Evolutionary conservation across 2,329 filamentous ascomycete genomes (phyloP).

Genomic region (Pyrenophora teres): DNA sequence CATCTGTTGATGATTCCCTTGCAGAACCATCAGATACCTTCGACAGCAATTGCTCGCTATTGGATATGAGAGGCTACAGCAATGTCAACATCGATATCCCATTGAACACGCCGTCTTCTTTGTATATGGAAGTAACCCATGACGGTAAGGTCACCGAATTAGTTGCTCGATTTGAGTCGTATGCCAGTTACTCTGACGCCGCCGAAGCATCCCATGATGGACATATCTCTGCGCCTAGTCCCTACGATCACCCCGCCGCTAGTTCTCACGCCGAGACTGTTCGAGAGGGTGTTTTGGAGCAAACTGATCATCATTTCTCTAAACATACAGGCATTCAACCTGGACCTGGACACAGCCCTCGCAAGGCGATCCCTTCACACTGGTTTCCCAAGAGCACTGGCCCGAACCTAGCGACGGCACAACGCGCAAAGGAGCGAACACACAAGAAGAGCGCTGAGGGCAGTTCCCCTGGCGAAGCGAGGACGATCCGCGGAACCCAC

Average conservation of each 20-base stretch:
- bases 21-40: not conserved
- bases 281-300: conserved; percentile 5
- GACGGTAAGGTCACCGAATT: conserved; percentile 36
- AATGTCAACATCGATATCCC: conserved; percentile 33
- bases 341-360: conserved; percentile 19
- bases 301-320: not conserved
- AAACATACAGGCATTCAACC: not conserved
- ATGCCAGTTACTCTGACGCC: conserved; percentile 19
- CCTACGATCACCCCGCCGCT: conserved; percentile 1
- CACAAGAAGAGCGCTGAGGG: conserved; percentile 18
- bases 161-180: conserved; percentile 28
- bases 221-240: not conserved
- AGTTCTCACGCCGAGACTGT: conserved; percentile 12
- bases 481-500: conserved; percentile 21
- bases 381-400: conserved; percentile 23
- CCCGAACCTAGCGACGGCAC: conserved; percentile 28
- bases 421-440: conserved; percentile 30
- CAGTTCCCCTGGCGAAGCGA: conserved; percentile 20
- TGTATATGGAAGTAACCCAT: conserved; percentile 30
- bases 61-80: conserved; percentile 19
- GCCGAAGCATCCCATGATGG: conserved; percentile 15
- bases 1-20: conserved; percentile 11
- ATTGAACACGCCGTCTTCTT: conserved; percentile 20
- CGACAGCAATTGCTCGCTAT: conserved; percentile 10
- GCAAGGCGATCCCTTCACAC: conserved; percentile 36